Evolutionary conservation across 176 grass and related monocot genomes (phyloP).

Genomic region (Carex littledalei): DNA sequence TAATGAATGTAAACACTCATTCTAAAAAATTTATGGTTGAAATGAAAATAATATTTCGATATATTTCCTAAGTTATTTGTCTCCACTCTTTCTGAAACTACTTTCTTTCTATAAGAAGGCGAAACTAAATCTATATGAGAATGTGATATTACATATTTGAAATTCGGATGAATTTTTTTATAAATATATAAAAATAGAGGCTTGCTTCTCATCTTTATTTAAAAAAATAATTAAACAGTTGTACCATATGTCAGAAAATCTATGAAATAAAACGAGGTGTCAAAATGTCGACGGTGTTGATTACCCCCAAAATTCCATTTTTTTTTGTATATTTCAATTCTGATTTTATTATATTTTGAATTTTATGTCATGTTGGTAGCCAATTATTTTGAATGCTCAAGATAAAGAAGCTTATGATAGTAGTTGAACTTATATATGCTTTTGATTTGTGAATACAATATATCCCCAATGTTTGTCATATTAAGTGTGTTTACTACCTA

Average conservation of each 20-base stretch:
- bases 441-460: background rate
- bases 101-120: background rate
- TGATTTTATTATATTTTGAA: background rate
- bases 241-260: too few species aligned
- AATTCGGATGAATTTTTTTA: too few species aligned
- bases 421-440: background rate
- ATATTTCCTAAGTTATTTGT: too few species aligned
- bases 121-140: background rate
- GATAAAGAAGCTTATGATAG: background rate
- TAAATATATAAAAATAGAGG: too few species aligned
- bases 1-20: background rate
- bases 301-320: background rate
- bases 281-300: background rate
- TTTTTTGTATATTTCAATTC: background rate
- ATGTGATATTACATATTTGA: background rate
- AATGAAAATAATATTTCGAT: background rate
- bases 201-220: too few species aligned
- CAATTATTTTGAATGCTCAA: background rate
- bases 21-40: background rate
- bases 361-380: background rate
- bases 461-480: background rate
- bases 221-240: too few species aligned
- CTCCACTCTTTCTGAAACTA: too few species aligned
- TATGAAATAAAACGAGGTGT: too few species aligned
- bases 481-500: background rate